Conservation (phyloP, 371 early-diverging fungal genomes). For the Lichtheimia hyalospora region DNA sequence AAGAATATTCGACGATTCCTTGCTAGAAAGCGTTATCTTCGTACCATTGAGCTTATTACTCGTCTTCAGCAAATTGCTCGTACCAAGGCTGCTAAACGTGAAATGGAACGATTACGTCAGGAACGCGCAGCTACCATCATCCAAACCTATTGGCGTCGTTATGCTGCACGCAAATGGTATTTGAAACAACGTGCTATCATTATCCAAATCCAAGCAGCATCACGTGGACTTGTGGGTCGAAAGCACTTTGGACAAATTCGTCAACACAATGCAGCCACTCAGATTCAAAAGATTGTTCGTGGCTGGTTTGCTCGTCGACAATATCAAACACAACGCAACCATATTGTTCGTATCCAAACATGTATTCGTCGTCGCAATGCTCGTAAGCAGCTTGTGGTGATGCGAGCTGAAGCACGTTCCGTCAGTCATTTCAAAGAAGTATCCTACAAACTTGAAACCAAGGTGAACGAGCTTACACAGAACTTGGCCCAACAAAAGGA, state of each 20-base stretch:
- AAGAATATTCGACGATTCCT: conserved; percentile 83
- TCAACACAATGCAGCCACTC: conserved; percentile 65
- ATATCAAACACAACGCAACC: conserved; percentile 50
- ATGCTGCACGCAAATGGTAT: conserved; percentile 61
- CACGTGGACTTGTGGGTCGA: conserved; percentile 57
- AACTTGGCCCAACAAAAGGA: conserved; percentile 70
- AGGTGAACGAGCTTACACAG: conserved; percentile 90
- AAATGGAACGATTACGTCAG: conserved; percentile 57
- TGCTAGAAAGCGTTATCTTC: conserved; percentile 65
- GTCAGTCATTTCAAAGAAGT: conserved; percentile 92
- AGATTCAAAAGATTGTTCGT: conserved; percentile 70
- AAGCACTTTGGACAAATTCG: conserved; percentile 45
- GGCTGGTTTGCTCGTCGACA: conserved; percentile 63
- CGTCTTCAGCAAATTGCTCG: conserved; percentile 66
- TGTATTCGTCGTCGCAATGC: conserved; percentile 79
- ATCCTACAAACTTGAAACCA: conserved; percentile 92
- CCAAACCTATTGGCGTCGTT: conserved; percentile 75
- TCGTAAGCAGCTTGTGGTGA: conserved; percentile 57
- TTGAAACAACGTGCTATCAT: conserved; percentile 33
- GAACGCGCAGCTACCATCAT: conserved; percentile 74
- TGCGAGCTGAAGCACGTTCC: conserved; percentile 85
- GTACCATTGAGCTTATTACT: conserved; percentile 52
- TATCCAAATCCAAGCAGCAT: conserved; percentile 44
- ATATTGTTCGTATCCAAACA: conserved; percentile 80
- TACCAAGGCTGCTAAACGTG: conserved; percentile 55